These are phyloP conservation scores for Strigomonas culicis DNA, from an alignment of 208 protist genomes.

Conservation along the genomic window DNA sequence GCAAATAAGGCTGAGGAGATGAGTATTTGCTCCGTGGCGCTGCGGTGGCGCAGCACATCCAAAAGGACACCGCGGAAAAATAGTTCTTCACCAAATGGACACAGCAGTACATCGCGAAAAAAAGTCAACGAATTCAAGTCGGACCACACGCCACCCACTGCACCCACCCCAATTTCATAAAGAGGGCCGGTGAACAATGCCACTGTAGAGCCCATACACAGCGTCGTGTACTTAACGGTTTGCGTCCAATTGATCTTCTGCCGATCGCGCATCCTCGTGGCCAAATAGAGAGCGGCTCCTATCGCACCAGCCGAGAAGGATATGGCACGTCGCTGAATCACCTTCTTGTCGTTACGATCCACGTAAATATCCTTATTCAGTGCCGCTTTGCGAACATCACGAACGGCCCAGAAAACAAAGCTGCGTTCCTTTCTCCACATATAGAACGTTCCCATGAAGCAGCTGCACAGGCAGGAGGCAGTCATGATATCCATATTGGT, in stretches of 20 bases:
- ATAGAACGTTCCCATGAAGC: slow-evolving; percentile 65
- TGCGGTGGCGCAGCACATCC: slow-evolving; percentile 28
- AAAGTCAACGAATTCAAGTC: slow-evolving; percentile 17
- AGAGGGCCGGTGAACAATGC: slow-evolving; percentile 9
- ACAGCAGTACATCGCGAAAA: slow-evolving; percentile 43
- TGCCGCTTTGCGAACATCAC: slow-evolving; percentile 32
- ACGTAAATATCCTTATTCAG: slow-evolving; percentile 15
- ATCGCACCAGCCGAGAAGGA: no score
- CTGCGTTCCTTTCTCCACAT: slow-evolving; percentile 42
- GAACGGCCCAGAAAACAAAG: slow-evolving; percentile 22
- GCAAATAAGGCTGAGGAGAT: slow-evolving; percentile 56
- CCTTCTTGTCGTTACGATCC: slow-evolving; percentile 33
- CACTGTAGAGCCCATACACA: background rate
- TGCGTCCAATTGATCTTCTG: background rate
- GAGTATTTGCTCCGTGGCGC: slow-evolving; percentile 19
- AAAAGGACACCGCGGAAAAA: slow-evolving; percentile 76
- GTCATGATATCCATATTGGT: slow-evolving; percentile 38
- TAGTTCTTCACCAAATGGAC: slow-evolving; percentile 66
- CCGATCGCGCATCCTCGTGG: no score
- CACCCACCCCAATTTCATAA: slow-evolving; percentile 8
- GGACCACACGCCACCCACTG: background rate
- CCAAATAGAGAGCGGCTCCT: no score
- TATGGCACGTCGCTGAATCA: slow-evolving; percentile 31
- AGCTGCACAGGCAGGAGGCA: slow-evolving; percentile 21
- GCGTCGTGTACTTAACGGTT: background rate